These are phyloP conservation scores for Saccharomycopsis sp. DNA, from an alignment of 805 yeast species.

Conservation along the genomic window DNA sequence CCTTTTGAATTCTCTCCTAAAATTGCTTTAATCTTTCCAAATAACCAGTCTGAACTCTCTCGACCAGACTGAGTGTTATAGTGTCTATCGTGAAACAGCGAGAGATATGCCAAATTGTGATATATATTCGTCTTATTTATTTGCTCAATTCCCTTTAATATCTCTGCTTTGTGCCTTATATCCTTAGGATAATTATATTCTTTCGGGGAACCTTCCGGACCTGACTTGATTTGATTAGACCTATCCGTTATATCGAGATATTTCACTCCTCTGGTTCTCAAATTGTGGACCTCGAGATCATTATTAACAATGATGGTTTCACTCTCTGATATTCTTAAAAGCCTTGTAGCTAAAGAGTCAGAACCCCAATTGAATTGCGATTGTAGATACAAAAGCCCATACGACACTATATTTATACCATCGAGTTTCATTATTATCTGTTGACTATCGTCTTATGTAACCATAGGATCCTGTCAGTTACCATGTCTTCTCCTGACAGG, in stretches of 20 bases:
- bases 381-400: background rate
- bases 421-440: background rate
- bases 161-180: constrained; percentile 32
- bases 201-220: background rate
- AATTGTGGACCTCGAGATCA: background rate
- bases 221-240: background rate
- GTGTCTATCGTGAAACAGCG: constrained; percentile 69
- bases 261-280: background rate
- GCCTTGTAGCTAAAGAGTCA: background rate
- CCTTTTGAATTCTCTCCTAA: constrained; percentile 24
- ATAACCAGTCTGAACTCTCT: constrained; percentile 67
- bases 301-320: background rate
- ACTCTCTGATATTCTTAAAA: background rate
- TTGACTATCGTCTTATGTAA: no score
- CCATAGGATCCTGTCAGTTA: no score
- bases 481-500: no score
- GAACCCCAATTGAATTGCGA: background rate
- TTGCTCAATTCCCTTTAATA: constrained; percentile 35
- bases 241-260: background rate
- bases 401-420: background rate
- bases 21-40: constrained; percentile 35
- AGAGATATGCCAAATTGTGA: constrained; percentile 49
- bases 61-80: constrained; percentile 67
- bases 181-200: constrained; percentile 47
- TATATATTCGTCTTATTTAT: constrained; percentile 45